Percentiles rank a stretch among this genome's conserved stretches.
phyloP scores from a whole-genome alignment of 2,329 filamentous ascomycete genomes.

The Fusarium denticulatum region DNA sequence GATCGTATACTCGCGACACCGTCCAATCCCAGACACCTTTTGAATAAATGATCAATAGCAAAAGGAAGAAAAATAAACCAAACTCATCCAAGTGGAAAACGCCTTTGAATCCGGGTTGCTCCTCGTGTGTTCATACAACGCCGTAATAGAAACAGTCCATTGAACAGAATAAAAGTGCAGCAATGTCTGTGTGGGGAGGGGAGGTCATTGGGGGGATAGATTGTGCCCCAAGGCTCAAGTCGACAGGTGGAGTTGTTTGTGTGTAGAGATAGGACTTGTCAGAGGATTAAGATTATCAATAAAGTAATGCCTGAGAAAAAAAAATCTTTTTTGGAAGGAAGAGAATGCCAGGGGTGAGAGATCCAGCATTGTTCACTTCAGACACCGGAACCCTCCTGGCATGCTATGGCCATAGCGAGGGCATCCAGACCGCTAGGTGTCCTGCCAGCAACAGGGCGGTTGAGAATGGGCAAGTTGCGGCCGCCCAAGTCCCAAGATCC shows the following conservation, averaged over 20 bases:
- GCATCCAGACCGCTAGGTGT: constrained; percentile 65
- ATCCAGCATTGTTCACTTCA: constrained; percentile 7
- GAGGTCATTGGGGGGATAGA: not conserved
- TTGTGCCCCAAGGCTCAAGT: constrained; percentile 10
- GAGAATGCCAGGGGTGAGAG: not conserved
- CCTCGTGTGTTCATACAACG: constrained; percentile 38
- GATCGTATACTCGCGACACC: constrained; percentile 40
- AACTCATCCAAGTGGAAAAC: constrained; percentile 5
- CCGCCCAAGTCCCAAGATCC: constrained; percentile 60
- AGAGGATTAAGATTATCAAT: constrained; percentile 41
- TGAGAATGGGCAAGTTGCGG: constrained; percentile 56
- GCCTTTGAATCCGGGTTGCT: constrained; percentile 26
- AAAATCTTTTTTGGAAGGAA: not conserved
- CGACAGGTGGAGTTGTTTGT: not conserved
- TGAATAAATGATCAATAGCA: constrained; percentile 7
- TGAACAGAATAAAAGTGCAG: constrained; percentile 3
- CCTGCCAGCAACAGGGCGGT: constrained; percentile 54
- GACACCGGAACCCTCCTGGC: constrained; percentile 55
- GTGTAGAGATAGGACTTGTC: not conserved
- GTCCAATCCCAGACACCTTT: constrained; percentile 25
- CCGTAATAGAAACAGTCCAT: constrained; percentile 25
- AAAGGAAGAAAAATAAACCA: constrained; percentile 9
- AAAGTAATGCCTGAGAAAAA: constrained; percentile 5
- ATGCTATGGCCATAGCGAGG: constrained; percentile 64
- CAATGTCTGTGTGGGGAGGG: not conserved